Conservation (phyloP, 768 basidiomycete species). For the Kwoniella botswanensis region DNA sequence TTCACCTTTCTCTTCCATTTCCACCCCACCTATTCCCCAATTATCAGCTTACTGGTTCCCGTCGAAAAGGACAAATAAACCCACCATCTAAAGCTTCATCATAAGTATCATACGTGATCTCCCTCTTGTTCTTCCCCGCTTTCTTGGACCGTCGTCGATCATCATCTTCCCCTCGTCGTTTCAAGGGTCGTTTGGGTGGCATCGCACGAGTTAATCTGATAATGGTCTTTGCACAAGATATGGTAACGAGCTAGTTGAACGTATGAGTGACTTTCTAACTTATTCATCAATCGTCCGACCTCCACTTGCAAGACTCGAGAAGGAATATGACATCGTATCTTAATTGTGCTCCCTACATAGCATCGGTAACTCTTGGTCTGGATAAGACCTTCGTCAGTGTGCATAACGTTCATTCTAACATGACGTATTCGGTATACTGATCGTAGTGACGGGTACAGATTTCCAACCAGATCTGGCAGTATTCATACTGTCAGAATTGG, state of each 20-base stretch:
- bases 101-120: conserved; percentile 55
- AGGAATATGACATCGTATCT: neutral
- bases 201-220: neutral
- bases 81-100: conserved; percentile 57
- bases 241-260: no score
- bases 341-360: no score
- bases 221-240: no score
- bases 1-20: conserved; percentile 58
- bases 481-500: no score
- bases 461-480: no score
- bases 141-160: conserved; percentile 36
- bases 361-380: no score
- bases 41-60: neutral
- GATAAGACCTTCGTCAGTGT: no score
- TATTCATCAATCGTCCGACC: neutral
- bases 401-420: no score
- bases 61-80: conserved; percentile 2
- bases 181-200: conserved; percentile 31
- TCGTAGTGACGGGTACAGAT: no score
- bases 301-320: neutral
- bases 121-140: conserved; percentile 40
- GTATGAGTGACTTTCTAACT: no score
- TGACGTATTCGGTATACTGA: no score
- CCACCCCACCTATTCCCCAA: conserved; percentile 47
- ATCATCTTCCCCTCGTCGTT: conserved; percentile 33